Evolutionary conservation across 2,329 filamentous ascomycete genomes (phyloP).

Genomic region (Lasiodiplodia citricola): DNA sequence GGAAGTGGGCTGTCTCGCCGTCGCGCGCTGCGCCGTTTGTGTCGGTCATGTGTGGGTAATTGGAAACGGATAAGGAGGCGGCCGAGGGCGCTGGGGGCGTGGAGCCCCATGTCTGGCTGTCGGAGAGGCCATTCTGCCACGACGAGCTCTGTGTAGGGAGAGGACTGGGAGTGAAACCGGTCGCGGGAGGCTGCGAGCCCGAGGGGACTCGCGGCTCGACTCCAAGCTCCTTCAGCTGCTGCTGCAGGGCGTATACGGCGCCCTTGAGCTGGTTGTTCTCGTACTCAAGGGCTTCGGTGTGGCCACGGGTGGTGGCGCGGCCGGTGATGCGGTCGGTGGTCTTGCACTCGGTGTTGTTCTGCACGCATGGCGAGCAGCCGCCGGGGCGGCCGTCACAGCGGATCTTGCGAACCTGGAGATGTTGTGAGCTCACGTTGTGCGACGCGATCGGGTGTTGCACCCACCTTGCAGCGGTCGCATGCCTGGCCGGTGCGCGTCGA

Average conservation of each 20-base stretch:
- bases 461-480: constrained; percentile 85
- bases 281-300: constrained; percentile 76
- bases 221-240: constrained; percentile 65
- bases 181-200: constrained; percentile 34
- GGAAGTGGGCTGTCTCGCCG: constrained; percentile 31
- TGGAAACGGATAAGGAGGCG: constrained; percentile 27
- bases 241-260: constrained; percentile 72
- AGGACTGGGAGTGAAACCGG: constrained; percentile 34
- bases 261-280: constrained; percentile 71
- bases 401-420: constrained; percentile 76
- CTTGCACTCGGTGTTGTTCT: constrained; percentile 77
- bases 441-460: constrained; percentile 31
- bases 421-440: background rate
- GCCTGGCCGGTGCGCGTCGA: constrained; percentile 77
- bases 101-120: constrained; percentile 32
- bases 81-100: constrained; percentile 34
- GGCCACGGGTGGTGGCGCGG: constrained; percentile 77
- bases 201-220: constrained; percentile 59
- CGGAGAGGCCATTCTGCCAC: constrained; percentile 25
- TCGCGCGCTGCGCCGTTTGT: constrained; percentile 27
- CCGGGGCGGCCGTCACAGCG: constrained; percentile 81
- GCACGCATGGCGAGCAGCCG: constrained; percentile 81
- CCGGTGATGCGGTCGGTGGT: constrained; percentile 88
- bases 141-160: constrained; percentile 32
- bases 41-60: constrained; percentile 32